These are phyloP conservation scores for Butyriboletus appendiculatus DNA, from an alignment of 1,284 basidiomycete genomes.

Conservation along the genomic window DNA sequence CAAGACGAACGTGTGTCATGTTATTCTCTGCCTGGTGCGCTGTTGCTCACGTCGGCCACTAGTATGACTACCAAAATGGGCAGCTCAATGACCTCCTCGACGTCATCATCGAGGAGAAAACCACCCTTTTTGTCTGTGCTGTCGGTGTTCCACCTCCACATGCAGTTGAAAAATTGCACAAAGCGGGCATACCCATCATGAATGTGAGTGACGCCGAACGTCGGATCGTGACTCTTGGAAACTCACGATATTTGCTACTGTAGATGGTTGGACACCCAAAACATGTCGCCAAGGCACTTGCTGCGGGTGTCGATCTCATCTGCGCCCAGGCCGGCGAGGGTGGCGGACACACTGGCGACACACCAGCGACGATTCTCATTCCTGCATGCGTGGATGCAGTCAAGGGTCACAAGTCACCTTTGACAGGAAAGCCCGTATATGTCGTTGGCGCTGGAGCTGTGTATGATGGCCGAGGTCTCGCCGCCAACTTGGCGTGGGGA, in stretches of 20 bases:
- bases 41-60: conserved; percentile 3
- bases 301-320: conserved; percentile 82
- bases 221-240: background rate
- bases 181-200: conserved; percentile 81
- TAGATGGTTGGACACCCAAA: conserved; percentile 90
- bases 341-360: conserved; percentile 81
- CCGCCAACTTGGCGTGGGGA: conserved; percentile 83
- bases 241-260: background rate
- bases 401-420: conserved; percentile 70
- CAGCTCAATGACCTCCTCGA: conserved; percentile 78
- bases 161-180: conserved; percentile 78
- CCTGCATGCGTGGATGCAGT: conserved; percentile 86
- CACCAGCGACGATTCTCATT: conserved; percentile 72
- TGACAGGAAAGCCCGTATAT: conserved; percentile 79
- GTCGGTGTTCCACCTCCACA: conserved; percentile 81
- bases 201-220: conserved; percentile 49
- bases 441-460: conserved; percentile 88
- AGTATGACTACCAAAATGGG: conserved; percentile 84
- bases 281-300: conserved; percentile 81
- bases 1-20: conserved; percentile 74
- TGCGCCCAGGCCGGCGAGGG: conserved; percentile 90
- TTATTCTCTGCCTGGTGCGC: background rate
- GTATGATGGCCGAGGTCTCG: conserved; percentile 83
- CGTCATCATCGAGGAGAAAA: conserved; percentile 86
- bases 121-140: conserved; percentile 83